Percentiles rank a stretch among this genome's conserved stretches.
Conservation (phyloP, 2,329 filamentous ascomycete species). For the Sodiomyces alkalinus region DNA sequence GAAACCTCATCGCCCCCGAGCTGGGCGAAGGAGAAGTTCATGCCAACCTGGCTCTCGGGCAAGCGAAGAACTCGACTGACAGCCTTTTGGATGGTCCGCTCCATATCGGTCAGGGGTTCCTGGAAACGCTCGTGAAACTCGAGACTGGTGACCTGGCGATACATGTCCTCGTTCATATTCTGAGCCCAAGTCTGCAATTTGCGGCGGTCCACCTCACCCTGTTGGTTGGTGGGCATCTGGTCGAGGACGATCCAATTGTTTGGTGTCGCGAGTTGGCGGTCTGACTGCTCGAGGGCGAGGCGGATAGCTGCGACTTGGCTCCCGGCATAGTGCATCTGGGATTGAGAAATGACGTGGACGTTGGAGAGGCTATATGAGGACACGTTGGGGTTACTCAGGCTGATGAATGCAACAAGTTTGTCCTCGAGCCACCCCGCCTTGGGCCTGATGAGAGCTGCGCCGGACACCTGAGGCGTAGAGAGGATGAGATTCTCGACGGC, state of each 20-base stretch:
- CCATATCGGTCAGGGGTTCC: slow-evolving; percentile 20
- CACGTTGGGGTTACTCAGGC: slow-evolving; percentile 17
- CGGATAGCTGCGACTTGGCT: slow-evolving; percentile 24
- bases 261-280: slow-evolving; percentile 18
- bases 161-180: slow-evolving; percentile 31
- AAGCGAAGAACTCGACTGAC: slow-evolving; percentile 23
- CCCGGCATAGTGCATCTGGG: slow-evolving; percentile 24
- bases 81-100: slow-evolving; percentile 21
- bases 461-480: slow-evolving; percentile 22
- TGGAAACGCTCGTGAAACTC: slow-evolving; percentile 19
- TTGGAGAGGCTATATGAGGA: slow-evolving; percentile 11
- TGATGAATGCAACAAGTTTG: slow-evolving; percentile 31
- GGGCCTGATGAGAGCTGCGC: slow-evolving; percentile 27
- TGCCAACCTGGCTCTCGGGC: slow-evolving; percentile 21
- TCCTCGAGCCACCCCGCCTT: slow-evolving; percentile 35
- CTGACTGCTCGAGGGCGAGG: slow-evolving; percentile 13
- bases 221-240: slow-evolving; percentile 25
- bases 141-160: slow-evolving; percentile 29
- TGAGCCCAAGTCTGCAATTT: slow-evolving; percentile 37
- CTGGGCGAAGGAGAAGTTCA: slow-evolving; percentile 24
- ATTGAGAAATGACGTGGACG: slow-evolving; percentile 18
- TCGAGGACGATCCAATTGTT: slow-evolving; percentile 32
- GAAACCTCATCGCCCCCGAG: slow-evolving; percentile 24
- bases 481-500: slow-evolving; percentile 21
- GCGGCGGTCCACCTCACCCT: slow-evolving; percentile 24